Conservation (phyloP, 805 yeast genomes). For the Komagataella pastoris region DNA sequence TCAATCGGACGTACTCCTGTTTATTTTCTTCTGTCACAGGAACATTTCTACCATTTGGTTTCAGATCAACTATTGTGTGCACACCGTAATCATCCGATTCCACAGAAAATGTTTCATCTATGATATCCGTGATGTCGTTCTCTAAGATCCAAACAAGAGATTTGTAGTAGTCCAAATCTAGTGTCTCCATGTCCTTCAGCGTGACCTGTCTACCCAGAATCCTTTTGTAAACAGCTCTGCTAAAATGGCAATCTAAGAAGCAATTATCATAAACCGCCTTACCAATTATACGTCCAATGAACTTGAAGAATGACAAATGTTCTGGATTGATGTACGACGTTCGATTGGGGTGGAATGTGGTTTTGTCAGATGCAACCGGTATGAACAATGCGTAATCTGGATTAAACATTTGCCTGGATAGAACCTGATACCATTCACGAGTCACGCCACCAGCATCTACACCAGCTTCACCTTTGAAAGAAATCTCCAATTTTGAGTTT, state of each 20-base stretch:
- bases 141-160: conserved; percentile 93
- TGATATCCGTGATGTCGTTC: conserved; percentile 90
- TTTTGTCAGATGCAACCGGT: conserved; percentile 84
- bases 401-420: conserved; percentile 90
- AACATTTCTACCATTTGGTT: conserved; percentile 70
- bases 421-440: conserved; percentile 93
- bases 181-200: conserved; percentile 84
- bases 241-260: conserved; percentile 85
- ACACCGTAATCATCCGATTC: conserved; percentile 93
- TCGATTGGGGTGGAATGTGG: conserved; percentile 92
- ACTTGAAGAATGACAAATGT: conserved; percentile 83
- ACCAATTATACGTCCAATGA: conserved; percentile 88
- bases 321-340: conserved; percentile 90
- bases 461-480: conserved; percentile 90
- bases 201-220: conserved; percentile 71
- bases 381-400: conserved; percentile 88
- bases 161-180: conserved; percentile 86
- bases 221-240: conserved; percentile 86
- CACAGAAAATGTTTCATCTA: conserved; percentile 87
- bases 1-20: conserved; percentile 71
- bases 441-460: conserved; percentile 98
- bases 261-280: conserved; percentile 85
- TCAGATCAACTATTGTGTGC: conserved; percentile 68
- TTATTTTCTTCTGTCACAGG: conserved; percentile 87
- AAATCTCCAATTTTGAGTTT: conserved; percentile 59